These are phyloP conservation scores for Penicillium angulare DNA, from an alignment of 495 filamentous ascomycete species.

Conservation along the genomic window DNA sequence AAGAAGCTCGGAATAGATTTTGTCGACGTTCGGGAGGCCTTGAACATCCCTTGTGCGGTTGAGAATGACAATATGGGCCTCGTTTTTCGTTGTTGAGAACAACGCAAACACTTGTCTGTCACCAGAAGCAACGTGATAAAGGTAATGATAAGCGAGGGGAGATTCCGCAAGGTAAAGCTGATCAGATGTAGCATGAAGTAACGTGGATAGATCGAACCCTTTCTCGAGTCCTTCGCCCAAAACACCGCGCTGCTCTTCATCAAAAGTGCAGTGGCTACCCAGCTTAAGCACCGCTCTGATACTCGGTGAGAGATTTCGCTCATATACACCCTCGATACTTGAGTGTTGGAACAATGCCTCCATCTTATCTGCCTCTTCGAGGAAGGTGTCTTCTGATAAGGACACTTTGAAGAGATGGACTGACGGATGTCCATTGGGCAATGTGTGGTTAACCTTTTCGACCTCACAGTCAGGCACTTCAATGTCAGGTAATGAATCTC, in stretches of 20 bases:
- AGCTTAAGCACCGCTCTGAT: slow-evolving; percentile 83
- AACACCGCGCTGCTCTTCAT: slow-evolving; percentile 84
- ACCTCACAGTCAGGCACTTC: slow-evolving; percentile 83
- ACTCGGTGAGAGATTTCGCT: slow-evolving; percentile 83
- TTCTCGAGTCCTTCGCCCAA: slow-evolving; percentile 90
- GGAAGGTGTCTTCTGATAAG: slow-evolving; percentile 83
- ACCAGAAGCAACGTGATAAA: slow-evolving; percentile 88
- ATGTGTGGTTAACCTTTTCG: slow-evolving; percentile 85
- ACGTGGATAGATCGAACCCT: slow-evolving; percentile 82
- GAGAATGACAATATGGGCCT: slow-evolving; percentile 82
- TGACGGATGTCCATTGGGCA: slow-evolving; percentile 94
- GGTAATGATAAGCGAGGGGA: slow-evolving; percentile 74
- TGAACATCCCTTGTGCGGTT: slow-evolving; percentile 76
- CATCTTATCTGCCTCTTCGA: slow-evolving; percentile 79
- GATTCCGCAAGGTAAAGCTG: slow-evolving; percentile 69
- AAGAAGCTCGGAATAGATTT: slow-evolving; percentile 80
- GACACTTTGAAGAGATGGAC: slow-evolving; percentile 91
- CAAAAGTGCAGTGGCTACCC: slow-evolving; percentile 92
- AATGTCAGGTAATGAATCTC: slow-evolving; percentile 81
- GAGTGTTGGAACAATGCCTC: slow-evolving; percentile 81
- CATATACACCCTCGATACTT: slow-evolving; percentile 95
- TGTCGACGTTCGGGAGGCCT: slow-evolving; percentile 84
- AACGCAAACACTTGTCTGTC: slow-evolving; percentile 91
- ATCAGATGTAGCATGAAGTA: slow-evolving; percentile 64
- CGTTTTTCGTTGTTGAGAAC: slow-evolving; percentile 78